phyloP scores from a whole-genome alignment of 257 asterid genomes.

The Solanum appendiculatum region DNA sequence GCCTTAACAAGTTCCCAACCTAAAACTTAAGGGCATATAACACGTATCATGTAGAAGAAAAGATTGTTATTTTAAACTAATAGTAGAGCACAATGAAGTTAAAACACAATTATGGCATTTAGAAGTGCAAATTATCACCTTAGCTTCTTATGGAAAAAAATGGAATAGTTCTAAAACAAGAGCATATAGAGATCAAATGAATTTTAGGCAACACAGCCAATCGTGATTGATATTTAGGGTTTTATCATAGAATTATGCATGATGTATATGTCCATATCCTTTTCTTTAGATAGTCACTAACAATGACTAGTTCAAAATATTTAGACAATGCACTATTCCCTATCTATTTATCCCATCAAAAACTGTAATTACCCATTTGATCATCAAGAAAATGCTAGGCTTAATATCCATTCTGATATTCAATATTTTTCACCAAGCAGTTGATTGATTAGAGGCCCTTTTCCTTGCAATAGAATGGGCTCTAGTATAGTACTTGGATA shows the following conservation, averaged over 20 bases:
- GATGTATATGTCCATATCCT: neutral
- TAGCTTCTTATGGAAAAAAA: neutral
- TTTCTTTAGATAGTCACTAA: too few species aligned
- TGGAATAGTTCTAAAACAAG: neutral
- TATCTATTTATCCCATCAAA: too few species aligned
- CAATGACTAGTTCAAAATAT: too few species aligned
- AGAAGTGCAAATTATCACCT: neutral
- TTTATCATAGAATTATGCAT: neutral
- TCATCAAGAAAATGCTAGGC: too few species aligned
- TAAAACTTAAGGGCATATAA: neutral
- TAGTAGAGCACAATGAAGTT: neutral
- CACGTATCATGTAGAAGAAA: neutral
- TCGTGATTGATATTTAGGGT: neutral
- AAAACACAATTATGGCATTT: neutral
- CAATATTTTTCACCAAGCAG: too few species aligned
- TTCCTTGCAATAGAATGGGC: too few species aligned
- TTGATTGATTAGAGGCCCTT: too few species aligned
- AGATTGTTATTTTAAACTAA: neutral
- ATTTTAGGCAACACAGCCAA: neutral
- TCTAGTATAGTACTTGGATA: too few species aligned
- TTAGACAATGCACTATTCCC: neutral
- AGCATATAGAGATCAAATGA: neutral
- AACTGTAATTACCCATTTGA: too few species aligned
- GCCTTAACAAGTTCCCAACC: neutral
- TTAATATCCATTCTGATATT: too few species aligned